Percentiles rank a stretch among this genome's conserved stretches.
These are phyloP conservation scores for Pelargonium australe DNA, from an alignment of 441 rosid species.

Conservation along the genomic window DNA sequence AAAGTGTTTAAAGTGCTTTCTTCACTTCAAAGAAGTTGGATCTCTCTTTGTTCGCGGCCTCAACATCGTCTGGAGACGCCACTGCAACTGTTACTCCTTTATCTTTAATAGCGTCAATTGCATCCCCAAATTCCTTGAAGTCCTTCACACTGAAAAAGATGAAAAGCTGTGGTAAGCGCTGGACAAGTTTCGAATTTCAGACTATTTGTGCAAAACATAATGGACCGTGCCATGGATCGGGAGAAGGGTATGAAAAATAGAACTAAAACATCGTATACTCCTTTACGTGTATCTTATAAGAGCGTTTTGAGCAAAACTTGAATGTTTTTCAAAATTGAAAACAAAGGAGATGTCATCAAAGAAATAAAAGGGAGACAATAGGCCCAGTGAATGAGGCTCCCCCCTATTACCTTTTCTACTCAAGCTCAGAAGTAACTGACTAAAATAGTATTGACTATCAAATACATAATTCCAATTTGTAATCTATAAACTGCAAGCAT, in stretches of 20 bases:
- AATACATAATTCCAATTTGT: background rate
- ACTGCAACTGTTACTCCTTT: constrained; percentile 70
- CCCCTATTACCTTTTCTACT: background rate
- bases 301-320: background rate
- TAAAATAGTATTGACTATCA: background rate
- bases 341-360: background rate
- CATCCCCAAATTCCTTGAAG: constrained; percentile 76
- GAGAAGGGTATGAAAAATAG: background rate
- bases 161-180: background rate
- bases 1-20: constrained; percentile 50
- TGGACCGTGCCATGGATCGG: background rate
- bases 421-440: background rate
- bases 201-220: background rate
- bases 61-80: constrained; percentile 72
- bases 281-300: background rate
- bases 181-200: background rate
- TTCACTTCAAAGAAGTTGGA: constrained; percentile 56
- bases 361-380: background rate
- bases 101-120: constrained; percentile 50
- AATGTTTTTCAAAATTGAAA: background rate
- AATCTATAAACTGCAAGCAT: background rate
- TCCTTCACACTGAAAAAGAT: constrained; percentile 53
- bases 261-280: background rate
- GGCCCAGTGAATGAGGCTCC: background rate
- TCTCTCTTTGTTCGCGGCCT: constrained; percentile 56